phyloP scores from a whole-genome alignment of 352 stramenopile species.

The Globisporangium yorkense region DNA sequence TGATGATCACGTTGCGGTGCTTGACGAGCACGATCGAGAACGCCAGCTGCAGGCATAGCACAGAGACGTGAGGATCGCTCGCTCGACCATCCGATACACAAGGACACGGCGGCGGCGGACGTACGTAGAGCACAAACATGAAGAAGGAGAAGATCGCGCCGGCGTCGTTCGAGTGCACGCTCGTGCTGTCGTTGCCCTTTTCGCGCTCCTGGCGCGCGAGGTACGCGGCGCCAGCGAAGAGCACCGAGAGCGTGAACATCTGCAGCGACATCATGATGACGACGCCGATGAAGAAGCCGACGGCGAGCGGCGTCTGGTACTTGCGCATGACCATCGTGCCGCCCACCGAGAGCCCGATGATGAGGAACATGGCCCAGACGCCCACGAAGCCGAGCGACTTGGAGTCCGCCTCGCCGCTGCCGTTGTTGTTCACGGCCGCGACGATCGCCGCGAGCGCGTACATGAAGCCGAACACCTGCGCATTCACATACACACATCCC shows the following conservation, averaged over 20 bases:
- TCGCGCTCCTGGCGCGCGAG: conserved; percentile 59
- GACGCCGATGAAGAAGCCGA: conserved; percentile 88
- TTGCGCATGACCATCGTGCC: conserved; percentile 88
- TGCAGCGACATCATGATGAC: conserved; percentile 89
- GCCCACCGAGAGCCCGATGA: conserved; percentile 72
- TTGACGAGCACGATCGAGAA: conserved; percentile 70
- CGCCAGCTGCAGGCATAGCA: conserved; percentile 22
- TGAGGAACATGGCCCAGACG: conserved; percentile 80
- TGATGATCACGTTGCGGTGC: conserved; percentile 80
- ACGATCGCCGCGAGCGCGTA: conserved; percentile 84
- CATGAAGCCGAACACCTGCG: conserved; percentile 75
- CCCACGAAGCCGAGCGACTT: conserved; percentile 80
- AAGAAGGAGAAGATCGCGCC: conserved; percentile 82
- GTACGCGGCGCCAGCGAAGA: conserved; percentile 70
- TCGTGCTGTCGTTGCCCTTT: conserved; percentile 45
- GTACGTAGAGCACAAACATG: conserved; percentile 85
- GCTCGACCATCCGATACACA: neutral
- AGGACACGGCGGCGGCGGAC: conserved; percentile 8
- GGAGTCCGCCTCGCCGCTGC: conserved; percentile 49
- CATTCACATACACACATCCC: neutral
- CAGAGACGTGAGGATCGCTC: neutral
- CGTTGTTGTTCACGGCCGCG: conserved; percentile 74
- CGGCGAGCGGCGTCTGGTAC: conserved; percentile 80
- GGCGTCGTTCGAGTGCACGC: conserved; percentile 72
- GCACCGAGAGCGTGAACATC: conserved; percentile 79